These are phyloP conservation scores for Pseudogymnoascus sp. DNA, from an alignment of 2,329 filamentous ascomycete species.

Conservation along the genomic window DNA sequence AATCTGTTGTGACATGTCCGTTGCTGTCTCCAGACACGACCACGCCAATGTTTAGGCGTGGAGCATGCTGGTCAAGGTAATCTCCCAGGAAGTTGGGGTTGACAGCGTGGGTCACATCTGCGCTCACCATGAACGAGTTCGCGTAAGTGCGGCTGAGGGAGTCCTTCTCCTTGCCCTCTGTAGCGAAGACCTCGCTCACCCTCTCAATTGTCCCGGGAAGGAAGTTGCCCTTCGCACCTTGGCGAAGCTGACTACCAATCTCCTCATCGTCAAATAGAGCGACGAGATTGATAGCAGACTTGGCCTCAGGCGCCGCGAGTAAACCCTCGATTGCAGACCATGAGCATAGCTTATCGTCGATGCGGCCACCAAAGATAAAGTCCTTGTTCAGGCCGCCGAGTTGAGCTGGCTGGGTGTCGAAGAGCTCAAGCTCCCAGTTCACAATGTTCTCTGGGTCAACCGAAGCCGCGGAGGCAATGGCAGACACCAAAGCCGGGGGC, in stretches of 20 bases:
- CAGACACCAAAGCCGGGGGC: conserved; percentile 73
- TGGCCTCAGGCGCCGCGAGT: conserved; percentile 47
- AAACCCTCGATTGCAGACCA: conserved; percentile 85
- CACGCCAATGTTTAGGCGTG: conserved; percentile 81
- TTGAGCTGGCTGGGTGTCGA: conserved; percentile 77
- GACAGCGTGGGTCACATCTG: conserved; percentile 87
- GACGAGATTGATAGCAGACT: conserved; percentile 76
- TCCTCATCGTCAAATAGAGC: conserved; percentile 98
- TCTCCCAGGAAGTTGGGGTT: conserved; percentile 85
- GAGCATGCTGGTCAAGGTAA: conserved; percentile 80
- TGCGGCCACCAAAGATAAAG: conserved; percentile 88
- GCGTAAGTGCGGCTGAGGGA: conserved; percentile 73
- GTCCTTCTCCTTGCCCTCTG: conserved; percentile 23
- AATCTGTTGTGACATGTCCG: conserved; percentile 93
- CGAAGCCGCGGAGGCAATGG: conserved; percentile 71
- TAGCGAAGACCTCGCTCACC: conserved; percentile 60
- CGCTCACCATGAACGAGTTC: conserved; percentile 84
- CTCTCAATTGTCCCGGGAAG: conserved; percentile 74
- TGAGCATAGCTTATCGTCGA: conserved; percentile 96
- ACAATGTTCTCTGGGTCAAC: conserved; percentile 71
- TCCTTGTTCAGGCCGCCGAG: conserved; percentile 82
- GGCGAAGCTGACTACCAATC: conserved; percentile 82
- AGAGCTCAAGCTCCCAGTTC: conserved; percentile 97
- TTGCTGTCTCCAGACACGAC: conserved; percentile 76
- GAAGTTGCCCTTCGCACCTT: conserved; percentile 87